phyloP scores from a whole-genome alignment of 2,329 filamentous ascomycete species.

The Cadophora gregata region DNA sequence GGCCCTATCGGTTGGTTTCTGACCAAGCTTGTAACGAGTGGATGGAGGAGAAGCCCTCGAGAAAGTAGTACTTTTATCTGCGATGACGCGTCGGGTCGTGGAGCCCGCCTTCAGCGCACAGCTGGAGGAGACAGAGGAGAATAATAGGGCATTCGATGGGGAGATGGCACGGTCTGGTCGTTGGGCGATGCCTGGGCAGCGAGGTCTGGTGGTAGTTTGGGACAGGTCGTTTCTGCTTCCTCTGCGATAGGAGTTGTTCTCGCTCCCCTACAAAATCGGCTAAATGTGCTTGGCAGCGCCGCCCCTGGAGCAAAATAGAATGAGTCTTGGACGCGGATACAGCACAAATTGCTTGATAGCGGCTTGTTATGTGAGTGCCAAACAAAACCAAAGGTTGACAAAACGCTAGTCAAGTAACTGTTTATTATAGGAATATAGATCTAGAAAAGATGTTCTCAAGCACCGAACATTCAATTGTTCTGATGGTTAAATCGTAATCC shows the following conservation, averaged over 20 bases:
- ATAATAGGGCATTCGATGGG: slow-evolving; percentile 37
- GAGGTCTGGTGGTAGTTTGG: slow-evolving; percentile 23
- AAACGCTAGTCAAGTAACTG: not conserved
- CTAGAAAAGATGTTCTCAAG: not conserved
- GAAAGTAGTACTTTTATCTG: slow-evolving; percentile 33
- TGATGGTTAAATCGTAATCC: not conserved
- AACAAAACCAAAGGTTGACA: not conserved
- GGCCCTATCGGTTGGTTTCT: slow-evolving; percentile 34
- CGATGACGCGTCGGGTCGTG: slow-evolving; percentile 39
- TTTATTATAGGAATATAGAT: not conserved
- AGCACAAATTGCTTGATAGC: not conserved
- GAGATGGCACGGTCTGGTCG: slow-evolving; percentile 19
- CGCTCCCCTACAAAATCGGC: slow-evolving; percentile 14
- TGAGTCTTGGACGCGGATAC: not conserved
- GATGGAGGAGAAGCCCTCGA: slow-evolving; percentile 43
- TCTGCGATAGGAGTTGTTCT: slow-evolving; percentile 32
- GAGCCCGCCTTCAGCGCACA: slow-evolving; percentile 33
- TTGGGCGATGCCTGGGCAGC: slow-evolving; percentile 31
- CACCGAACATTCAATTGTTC: not conserved
- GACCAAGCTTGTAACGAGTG: slow-evolving; percentile 41
- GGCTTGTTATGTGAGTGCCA: not conserved
- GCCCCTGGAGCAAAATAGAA: slow-evolving; percentile 14
- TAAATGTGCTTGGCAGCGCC: slow-evolving; percentile 27
- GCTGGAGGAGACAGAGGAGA: slow-evolving; percentile 32
- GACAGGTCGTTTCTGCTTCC: slow-evolving; percentile 27